Evolutionary conservation across 805 yeast species (phyloP), one percentile per base, ranked within the genome.

Genomic region (Danielia reshetovae): DNA sequence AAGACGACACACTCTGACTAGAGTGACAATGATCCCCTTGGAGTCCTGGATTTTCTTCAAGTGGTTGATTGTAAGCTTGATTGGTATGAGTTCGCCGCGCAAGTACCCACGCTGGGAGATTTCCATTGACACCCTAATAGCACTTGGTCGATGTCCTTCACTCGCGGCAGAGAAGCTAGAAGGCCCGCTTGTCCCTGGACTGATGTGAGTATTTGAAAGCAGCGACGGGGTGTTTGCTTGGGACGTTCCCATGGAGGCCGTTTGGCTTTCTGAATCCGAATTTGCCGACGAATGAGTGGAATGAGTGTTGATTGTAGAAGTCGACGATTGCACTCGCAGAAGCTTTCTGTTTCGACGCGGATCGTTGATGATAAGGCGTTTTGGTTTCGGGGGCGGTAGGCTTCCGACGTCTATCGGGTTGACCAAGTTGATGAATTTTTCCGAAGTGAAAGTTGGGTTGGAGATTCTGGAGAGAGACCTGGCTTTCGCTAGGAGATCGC

Each of bases 51-150:
- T 70, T 38, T 77, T 74, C 55, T 83, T 81, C 45, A 82, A 74
- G 55, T 88, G 96, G 30, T 75, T 68, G 27, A 88, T 65, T 18
- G 68, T 59, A 19, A 89, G 62, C 47, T 77, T 79, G 9, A 89
- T 72, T 1, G 95, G 93, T 0, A 89, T 75, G 2, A 71, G 53
- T 51, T 88, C 96, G 16, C 96, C 96, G 21, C 88, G 69, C 1
- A 85, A 60, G 50, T 72, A 87, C 0, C 96, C 97, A 25, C 81
- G 64, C 27, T 73, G 72, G 1, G 86, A 60, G 6, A 65, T 55
- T 13, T 55, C 62, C 32, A 67, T 44, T 12, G 60, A 40, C 5
- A 66, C 68, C 27, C 59, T 59, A 25, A 68, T 67, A n/a, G 56
- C 45, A 22, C 53, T 59, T 1, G 58, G 55, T 26, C 14, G 10